A percentile compares a stretch with the other conserved stretches of the same genome.
Conservation (phyloP, 176 grass and related monocot genomes). For the Eragrostis nindensis region DNA sequence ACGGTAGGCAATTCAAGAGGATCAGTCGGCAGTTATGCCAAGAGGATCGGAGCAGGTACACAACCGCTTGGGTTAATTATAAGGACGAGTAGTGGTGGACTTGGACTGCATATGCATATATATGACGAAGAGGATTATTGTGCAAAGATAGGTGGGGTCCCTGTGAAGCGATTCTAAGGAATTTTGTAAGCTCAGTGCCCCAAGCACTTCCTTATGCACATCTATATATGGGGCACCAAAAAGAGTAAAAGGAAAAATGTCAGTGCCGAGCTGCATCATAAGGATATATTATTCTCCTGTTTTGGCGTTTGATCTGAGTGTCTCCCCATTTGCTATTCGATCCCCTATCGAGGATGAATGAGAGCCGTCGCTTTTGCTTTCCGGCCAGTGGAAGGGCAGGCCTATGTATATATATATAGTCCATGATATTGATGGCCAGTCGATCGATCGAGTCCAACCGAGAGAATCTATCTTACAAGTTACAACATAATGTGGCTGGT, state of each 20-base stretch:
- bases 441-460: too few relatives aligned
- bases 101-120: too few relatives aligned
- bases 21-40: too few relatives aligned
- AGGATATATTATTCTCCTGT: slow-evolving; percentile 12
- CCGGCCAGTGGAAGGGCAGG: slow-evolving; percentile 10
- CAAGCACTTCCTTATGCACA: slow-evolving; percentile 12
- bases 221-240: slow-evolving; percentile 3
- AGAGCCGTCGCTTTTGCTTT: slow-evolving; percentile 40
- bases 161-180: neutral
- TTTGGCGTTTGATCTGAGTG: slow-evolving; percentile 16
- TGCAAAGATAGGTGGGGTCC: neutral
- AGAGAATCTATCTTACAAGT: too few relatives aligned
- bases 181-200: slow-evolving; percentile 35
- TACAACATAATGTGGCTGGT: slow-evolving; percentile 19
- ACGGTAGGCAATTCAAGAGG: too few relatives aligned
- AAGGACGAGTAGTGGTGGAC: too few relatives aligned
- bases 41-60: too few relatives aligned
- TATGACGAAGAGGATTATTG: neutral
- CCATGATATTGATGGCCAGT: neutral
- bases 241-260: slow-evolving; percentile 4
- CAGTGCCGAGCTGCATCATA: slow-evolving; percentile 12
- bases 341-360: neutral
- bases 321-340: slow-evolving; percentile 2
- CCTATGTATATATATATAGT: slow-evolving; percentile 3
- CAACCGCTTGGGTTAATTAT: too few relatives aligned